These are phyloP conservation scores for Termitomyces sp. DNA, from an alignment of 768 basidiomycete species.

Conservation along the genomic window DNA sequence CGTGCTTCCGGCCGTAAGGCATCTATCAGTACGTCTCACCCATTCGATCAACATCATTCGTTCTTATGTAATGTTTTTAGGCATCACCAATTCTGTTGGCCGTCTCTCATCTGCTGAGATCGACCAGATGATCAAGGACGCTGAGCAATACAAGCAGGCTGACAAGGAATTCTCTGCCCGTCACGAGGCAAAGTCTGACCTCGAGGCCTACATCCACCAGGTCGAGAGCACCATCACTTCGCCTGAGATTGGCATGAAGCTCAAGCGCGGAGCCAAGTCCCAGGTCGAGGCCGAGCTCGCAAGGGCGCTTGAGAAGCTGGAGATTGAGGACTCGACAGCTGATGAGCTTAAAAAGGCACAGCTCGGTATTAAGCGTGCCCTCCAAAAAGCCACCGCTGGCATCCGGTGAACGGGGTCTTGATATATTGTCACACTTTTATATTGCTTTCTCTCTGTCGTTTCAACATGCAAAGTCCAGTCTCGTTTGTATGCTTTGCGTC, in stretches of 20 bases:
- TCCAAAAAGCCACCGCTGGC: slow-evolving; percentile 95
- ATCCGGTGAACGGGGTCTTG: slow-evolving; percentile 53
- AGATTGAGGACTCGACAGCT: slow-evolving; percentile 90
- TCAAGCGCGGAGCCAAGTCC: slow-evolving; percentile 93
- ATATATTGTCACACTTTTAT: slow-evolving; percentile 15
- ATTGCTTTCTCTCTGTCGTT: slow-evolving; percentile 18
- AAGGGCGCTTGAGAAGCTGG: slow-evolving; percentile 95
- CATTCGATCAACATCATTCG: background rate
- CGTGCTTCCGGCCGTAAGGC: slow-evolving; percentile 99
- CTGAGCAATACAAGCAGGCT: slow-evolving; percentile 93
- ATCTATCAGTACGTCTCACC: slow-evolving; percentile 71
- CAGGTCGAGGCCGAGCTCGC: slow-evolving; percentile 98
- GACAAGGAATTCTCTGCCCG: slow-evolving; percentile 98
- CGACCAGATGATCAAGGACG: slow-evolving; percentile 99
- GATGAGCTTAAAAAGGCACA: slow-evolving; percentile 97
- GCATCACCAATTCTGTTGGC: slow-evolving; percentile 98
- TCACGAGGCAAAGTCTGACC: slow-evolving; percentile 97
- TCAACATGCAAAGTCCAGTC: slow-evolving; percentile 12
- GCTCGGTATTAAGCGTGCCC: slow-evolving; percentile 90
- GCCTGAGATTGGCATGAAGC: slow-evolving; percentile 96
- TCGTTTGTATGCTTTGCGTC: slow-evolving; percentile 3
- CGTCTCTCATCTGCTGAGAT: slow-evolving; percentile 97
- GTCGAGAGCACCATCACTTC: slow-evolving; percentile 95
- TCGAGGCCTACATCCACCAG: slow-evolving; percentile 96
- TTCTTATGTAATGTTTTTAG: slow-evolving; percentile 29